phyloP scores from a whole-genome alignment of 768 basidiomycete species.

The Boletus rex-veris region DNA sequence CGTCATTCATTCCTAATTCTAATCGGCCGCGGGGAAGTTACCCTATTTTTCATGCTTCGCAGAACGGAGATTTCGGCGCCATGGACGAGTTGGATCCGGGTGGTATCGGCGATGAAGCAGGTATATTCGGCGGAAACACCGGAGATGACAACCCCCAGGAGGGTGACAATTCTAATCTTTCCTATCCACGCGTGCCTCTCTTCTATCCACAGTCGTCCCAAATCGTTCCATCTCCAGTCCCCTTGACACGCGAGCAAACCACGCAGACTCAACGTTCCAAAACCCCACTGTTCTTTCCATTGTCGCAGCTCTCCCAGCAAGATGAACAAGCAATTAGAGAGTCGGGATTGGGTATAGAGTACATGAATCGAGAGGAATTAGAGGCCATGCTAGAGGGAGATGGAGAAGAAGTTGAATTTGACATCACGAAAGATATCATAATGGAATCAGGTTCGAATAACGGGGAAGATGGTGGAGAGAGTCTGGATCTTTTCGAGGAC shows the following conservation, averaged over 20 bases:
- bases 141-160: conserved; percentile 2
- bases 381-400: conserved; percentile 40
- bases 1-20: conserved; percentile 21
- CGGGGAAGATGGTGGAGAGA: conserved; percentile 16
- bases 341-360: conserved; percentile 64
- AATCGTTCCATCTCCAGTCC: conserved; percentile 5
- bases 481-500: conserved; percentile 31
- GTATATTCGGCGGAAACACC: not conserved
- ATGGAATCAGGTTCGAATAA: not conserved
- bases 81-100: conserved; percentile 7
- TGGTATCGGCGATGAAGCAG: not conserved
- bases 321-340: conserved; percentile 51
- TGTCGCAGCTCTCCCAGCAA: conserved; percentile 58
- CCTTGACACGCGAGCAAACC: not conserved
- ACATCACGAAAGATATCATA: conserved; percentile 4
- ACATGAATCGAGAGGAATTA: conserved; percentile 62
- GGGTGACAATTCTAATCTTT: not conserved
- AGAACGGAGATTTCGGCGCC: conserved; percentile 14
- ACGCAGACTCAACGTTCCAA: conserved; percentile 8
- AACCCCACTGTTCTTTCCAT: conserved; percentile 42
- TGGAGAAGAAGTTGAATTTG: conserved; percentile 32
- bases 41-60: conserved; percentile 14
- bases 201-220: conserved; percentile 28
- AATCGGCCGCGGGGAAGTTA: conserved; percentile 11
- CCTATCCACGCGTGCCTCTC: conserved; percentile 14